Evolutionary conservation across 768 basidiomycete genomes (phyloP).

Genomic region (Phylloporus sp.): DNA sequence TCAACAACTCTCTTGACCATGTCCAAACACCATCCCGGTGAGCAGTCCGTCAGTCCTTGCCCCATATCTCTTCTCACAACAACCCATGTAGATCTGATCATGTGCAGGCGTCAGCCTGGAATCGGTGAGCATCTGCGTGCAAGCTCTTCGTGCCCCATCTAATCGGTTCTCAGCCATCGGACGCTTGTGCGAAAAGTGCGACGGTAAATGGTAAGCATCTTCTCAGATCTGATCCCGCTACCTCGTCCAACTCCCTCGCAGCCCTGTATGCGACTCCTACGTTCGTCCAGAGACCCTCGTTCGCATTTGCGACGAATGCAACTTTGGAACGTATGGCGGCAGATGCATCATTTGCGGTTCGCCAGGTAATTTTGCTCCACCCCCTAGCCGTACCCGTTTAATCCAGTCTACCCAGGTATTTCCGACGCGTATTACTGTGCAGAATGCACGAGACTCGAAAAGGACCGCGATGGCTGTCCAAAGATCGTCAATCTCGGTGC

Average conservation of each 20-base stretch:
- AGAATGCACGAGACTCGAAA: constrained; percentile 93
- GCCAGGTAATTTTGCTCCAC: constrained; percentile 55
- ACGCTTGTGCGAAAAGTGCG: constrained; percentile 97
- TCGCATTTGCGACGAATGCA: constrained; percentile 98
- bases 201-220: constrained; percentile 88
- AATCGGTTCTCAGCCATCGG: constrained; percentile 69
- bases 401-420: constrained; percentile 56
- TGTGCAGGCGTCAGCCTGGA: constrained; percentile 97
- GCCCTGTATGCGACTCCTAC: constrained; percentile 98
- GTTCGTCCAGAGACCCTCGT: constrained; percentile 98
- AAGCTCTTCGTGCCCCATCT: background rate
- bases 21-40: constrained; percentile 92
- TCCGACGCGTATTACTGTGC: constrained; percentile 99
- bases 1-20: constrained; percentile 34
- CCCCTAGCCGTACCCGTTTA: background rate
- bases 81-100: constrained; percentile 75
- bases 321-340: constrained; percentile 97
- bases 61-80: background rate
- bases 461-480: constrained; percentile 96
- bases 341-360: constrained; percentile 97
- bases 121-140: constrained; percentile 58
- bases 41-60: background rate
- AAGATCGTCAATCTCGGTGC: constrained; percentile 98
- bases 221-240: background rate
- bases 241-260: constrained; percentile 28